Evolutionary conservation across 139 green algal species (phyloP).

Genomic region (Haematococcus lacustris): DNA sequence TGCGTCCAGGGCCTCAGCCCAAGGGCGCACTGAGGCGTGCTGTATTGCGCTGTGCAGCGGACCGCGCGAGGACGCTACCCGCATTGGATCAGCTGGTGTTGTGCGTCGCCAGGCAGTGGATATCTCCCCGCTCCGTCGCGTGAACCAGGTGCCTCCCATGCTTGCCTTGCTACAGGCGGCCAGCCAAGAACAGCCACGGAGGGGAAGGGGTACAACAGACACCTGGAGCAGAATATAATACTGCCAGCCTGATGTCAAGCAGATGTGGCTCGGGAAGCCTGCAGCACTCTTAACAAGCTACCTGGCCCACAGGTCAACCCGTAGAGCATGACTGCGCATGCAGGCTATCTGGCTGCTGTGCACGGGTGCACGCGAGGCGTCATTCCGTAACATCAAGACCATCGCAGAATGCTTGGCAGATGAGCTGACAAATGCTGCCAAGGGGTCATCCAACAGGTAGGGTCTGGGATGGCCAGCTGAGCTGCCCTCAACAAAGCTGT

Average conservation of each 20-base stretch:
- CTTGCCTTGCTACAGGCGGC: too few species aligned
- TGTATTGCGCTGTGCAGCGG: constrained; percentile 54
- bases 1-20: too few species aligned
- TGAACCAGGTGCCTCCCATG: constrained; percentile 93
- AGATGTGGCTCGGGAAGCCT: too few species aligned
- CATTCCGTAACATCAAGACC: constrained; percentile 99
- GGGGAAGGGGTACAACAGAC: too few species aligned
- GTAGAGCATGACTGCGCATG: neutral
- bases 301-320: too few species aligned
- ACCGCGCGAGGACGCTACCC: constrained; percentile 95
- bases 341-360: constrained; percentile 90
- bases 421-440: constrained; percentile 98
- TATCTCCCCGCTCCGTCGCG: constrained; percentile 96
- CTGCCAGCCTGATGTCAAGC: too few species aligned
- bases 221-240: too few species aligned
- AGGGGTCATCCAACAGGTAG: constrained; percentile 94
- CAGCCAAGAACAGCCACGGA: too few species aligned
- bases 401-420: constrained; percentile 98
- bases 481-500: too few species aligned
- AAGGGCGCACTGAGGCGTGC: too few species aligned
- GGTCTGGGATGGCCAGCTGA: too few species aligned
- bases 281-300: too few species aligned
- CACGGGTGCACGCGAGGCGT: constrained; percentile 89
- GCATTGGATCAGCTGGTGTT: constrained; percentile 94
- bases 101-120: constrained; percentile 96